Base-by-base conservation (phyloP, 2,329 filamentous ascomycete genomes). In the Fusarium pilosicola region DNA sequence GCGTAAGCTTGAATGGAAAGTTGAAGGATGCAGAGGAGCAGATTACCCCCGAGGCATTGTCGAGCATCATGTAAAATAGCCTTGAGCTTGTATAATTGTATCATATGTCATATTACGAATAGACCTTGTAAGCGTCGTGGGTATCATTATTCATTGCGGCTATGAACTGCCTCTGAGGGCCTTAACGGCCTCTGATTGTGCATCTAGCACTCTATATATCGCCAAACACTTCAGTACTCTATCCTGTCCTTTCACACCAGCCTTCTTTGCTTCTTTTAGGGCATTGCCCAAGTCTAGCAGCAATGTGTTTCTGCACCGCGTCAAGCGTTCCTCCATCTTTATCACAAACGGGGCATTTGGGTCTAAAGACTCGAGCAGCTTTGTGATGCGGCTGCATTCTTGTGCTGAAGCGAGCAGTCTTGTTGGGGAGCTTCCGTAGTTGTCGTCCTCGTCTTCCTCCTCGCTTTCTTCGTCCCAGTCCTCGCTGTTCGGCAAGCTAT, bases 1-100 rank as follows among this genome's bases (percentile, higher is more conserved):
- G 94, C 1, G 90, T 99, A 85, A 94, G 92, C 80, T 84, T 99
- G 81, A 97, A 90, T 80, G 96, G 95, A 65, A 90, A 92, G 62
- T 93, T 96, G 81, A 90, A 85, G 77, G 86, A 91, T 60, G 86
- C 88, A 9, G 87, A 89, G 68, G 90, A 90, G 69, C 85, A 83
- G 56, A 81, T 92, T 54, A 85, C 86, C 49, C 84, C 87, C 32
- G 86, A 84, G 51, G 83, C 88, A 70, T 78, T 92, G 76, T 84
- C 86, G 59, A 85, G 85, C 28, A 84, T 86, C 68, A 90, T 89
- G 86, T 89, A 87, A 84, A 74, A 62, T 58, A 62, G 42, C 49
- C 44, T 34, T 41, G 62, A 55, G 58, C 64, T 66, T 81, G 76
- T 79, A 81, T 75, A 71, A 80, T 75, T 84, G 83, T 84, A 84